A percentile compares a stretch with the other conserved stretches of the same genome.
Conservation (phyloP, 2,329 filamentous ascomycete species). For the Ceratocystis variospora region DNA sequence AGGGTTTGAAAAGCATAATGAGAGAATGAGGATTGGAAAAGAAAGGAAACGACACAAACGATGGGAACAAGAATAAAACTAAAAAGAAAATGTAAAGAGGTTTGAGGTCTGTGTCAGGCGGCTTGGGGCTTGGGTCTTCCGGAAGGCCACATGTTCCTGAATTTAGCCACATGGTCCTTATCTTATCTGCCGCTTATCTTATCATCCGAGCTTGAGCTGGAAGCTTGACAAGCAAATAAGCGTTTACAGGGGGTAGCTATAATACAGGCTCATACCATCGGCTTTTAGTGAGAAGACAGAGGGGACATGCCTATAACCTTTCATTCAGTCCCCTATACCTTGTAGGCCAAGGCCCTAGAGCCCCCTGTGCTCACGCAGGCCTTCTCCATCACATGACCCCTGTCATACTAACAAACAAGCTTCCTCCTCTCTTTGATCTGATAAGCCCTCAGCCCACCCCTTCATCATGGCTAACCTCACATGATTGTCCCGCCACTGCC, state of each 20-base stretch:
- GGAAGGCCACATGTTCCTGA: constrained; percentile 17
- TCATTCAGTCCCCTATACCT: too few species aligned
- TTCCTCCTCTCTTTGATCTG: neutral
- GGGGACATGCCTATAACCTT: too few species aligned
- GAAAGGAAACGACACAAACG: constrained; percentile 3
- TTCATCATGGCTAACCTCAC: neutral
- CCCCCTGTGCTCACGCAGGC: neutral
- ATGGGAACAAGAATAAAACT: neutral
- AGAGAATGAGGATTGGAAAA: constrained; percentile 17
- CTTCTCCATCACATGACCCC: neutral
- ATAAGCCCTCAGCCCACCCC: neutral
- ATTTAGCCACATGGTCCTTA: neutral
- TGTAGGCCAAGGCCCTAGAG: neutral
- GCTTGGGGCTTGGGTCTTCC: neutral
- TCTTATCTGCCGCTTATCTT: constrained; percentile 10
- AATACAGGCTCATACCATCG: too few species aligned
- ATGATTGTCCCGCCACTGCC: neutral
- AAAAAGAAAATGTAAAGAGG: neutral
- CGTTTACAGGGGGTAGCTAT: too few species aligned
- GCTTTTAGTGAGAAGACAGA: too few species aligned
- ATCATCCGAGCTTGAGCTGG: neutral
- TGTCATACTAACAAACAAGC: neutral
- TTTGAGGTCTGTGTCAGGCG: neutral
- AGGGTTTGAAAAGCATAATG: constrained; percentile 62
- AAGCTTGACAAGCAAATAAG: neutral